phyloP scores from a whole-genome alignment of 441 rosid genomes.

The Melastoma candidum region DNA sequence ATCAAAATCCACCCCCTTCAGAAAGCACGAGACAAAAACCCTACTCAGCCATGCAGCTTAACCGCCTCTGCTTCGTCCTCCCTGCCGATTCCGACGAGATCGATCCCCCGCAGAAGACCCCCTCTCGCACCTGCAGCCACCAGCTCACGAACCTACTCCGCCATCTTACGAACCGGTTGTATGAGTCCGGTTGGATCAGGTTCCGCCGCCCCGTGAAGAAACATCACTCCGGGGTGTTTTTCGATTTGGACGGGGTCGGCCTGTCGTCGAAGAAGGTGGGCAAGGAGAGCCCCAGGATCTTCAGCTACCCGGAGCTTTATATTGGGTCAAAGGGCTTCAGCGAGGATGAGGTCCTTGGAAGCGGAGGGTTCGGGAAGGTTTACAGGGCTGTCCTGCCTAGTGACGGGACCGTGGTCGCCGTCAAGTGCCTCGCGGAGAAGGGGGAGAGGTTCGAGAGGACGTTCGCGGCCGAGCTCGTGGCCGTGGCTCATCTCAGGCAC shows the following conservation, averaged over 20 bases:
- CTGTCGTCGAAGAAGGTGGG: slow-evolving; percentile 52
- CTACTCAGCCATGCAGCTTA: slow-evolving; percentile 1
- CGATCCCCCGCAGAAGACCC: slow-evolving; percentile 16
- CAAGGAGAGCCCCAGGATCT: slow-evolving; percentile 67
- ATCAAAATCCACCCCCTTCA: too few species aligned
- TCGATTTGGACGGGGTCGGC: slow-evolving; percentile 74
- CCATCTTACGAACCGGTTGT: slow-evolving; percentile 26
- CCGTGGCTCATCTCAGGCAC: slow-evolving; percentile 91
- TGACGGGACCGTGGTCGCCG: slow-evolving; percentile 78
- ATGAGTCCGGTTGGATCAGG: slow-evolving; percentile 31
- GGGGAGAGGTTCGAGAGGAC: slow-evolving; percentile 95
- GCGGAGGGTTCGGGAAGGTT: slow-evolving; percentile 86
- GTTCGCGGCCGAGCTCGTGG: slow-evolving; percentile 80
- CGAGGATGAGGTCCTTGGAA: slow-evolving; percentile 61
- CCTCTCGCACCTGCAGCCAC: slow-evolving; percentile 35
- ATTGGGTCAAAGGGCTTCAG: slow-evolving; percentile 80
- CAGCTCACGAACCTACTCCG: slow-evolving; percentile 32
- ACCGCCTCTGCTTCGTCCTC: slow-evolving; percentile 9
- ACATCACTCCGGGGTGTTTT: slow-evolving; percentile 26
- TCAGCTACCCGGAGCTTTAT: slow-evolving; percentile 83
- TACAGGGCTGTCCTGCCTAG: slow-evolving; percentile 75
- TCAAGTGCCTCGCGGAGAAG: slow-evolving; percentile 79
- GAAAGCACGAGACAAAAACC: background rate
- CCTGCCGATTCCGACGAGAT: slow-evolving; percentile 7
- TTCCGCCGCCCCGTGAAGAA: slow-evolving; percentile 17